Evolutionary conservation across 2,329 filamentous ascomycete species (phyloP), one percentile per base, ranked within the genome.

Genomic region (Myriosclerotinia scirpicola): DNA sequence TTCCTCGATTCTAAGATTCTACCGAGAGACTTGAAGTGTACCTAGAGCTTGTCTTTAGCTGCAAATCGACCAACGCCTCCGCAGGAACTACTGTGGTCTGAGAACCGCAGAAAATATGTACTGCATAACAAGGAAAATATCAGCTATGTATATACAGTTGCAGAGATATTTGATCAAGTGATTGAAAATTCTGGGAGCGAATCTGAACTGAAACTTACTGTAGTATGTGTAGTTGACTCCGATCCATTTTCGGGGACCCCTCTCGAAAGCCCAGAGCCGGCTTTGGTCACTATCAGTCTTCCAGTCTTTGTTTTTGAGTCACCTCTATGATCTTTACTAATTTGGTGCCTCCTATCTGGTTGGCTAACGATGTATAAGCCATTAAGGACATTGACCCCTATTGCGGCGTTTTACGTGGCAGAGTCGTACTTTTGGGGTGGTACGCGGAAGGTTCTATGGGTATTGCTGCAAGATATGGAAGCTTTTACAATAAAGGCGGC

Each of bases 11-110:
- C 5, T 50, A 22, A 9, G n/a, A 50, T n/a, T 26, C n/a, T 50
- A 50, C 38, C 14, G 3, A 14, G 9, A 46, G 48, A 50, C 20
- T 50, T 50, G n/a, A 50, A 50, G n/a, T n/a, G 48, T 26, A 50
- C 48, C 48, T 9, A 50, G 9, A 50, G 48, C 48, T 11, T 50
- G n/a, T 50, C 48, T 14, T 50, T n/a, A 50, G n/a, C 8, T 26
- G 48, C n/a, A 50, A 50, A 50, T n/a, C 22, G 48, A 5, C 94
- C 94, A 0, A 97, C 75, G 93, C 98, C 50, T 94, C 94, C 59
- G 94, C 94, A 65, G 94, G 98, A 12, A 95, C 11, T 11, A 50
- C 48, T n/a, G 48, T 50, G 1, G 48, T 50, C 8, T 50, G 46
- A 50, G 22, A 50, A 50, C 22, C 4, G 11, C 46, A 22, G 22